Evolutionary conservation across 2,329 filamentous ascomycete genomes (phyloP).

Genomic region (Coniochaeta sp.): DNA sequence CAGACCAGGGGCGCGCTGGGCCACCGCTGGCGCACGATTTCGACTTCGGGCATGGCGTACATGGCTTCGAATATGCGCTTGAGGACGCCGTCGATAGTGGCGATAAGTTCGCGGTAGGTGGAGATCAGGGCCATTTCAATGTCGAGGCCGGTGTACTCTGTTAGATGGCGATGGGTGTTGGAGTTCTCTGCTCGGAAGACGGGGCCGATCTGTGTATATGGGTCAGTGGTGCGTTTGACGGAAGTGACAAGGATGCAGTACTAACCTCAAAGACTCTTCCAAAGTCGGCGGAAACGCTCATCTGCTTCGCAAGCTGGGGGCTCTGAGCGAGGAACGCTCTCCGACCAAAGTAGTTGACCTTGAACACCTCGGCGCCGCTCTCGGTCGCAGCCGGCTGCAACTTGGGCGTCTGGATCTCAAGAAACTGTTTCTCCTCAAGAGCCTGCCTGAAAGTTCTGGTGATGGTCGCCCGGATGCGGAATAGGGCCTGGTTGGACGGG

Average conservation of each 20-base stretch:
- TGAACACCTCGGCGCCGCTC: constrained; percentile 85
- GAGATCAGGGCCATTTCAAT: constrained; percentile 86
- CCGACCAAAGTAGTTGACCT: constrained; percentile 84
- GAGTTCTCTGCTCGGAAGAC: constrained; percentile 94
- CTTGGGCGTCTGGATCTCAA: constrained; percentile 92
- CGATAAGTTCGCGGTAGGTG: constrained; percentile 83
- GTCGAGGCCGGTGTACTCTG: constrained; percentile 89
- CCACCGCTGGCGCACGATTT: constrained; percentile 74
- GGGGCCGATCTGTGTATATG: constrained; percentile 53
- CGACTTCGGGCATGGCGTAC: constrained; percentile 64
- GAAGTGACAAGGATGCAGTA: background rate
- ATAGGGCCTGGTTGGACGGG: constrained; percentile 79
- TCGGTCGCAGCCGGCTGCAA: constrained; percentile 85
- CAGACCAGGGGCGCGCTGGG: constrained; percentile 82
- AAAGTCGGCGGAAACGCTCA: constrained; percentile 85
- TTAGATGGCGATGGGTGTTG: constrained; percentile 90
- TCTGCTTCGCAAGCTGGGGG: constrained; percentile 87
- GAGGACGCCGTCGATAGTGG: constrained; percentile 70
- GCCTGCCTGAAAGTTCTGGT: constrained; percentile 72
- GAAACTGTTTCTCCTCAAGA: constrained; percentile 69
- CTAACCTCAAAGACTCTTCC: constrained; percentile 72
- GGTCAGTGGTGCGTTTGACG: background rate
- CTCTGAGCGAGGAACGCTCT: constrained; percentile 86
- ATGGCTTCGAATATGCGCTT: constrained; percentile 74
- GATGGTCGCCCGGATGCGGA: constrained; percentile 76